A percentile compares a stretch with the other conserved stretches of the same genome.
Conservation (phyloP, 257 asterid genomes). For the Scutellaria galericulata region DNA sequence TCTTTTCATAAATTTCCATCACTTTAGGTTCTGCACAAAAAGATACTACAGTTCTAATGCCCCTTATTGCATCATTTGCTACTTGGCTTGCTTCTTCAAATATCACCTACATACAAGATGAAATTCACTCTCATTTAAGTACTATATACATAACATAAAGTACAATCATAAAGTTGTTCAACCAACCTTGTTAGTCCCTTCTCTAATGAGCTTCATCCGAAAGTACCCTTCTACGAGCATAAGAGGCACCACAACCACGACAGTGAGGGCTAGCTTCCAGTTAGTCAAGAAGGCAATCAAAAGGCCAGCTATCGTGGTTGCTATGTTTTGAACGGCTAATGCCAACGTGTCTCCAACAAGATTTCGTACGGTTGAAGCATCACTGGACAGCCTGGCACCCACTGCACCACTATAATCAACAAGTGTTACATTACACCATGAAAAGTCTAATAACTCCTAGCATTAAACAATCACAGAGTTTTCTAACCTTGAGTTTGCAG, state of each 20-base stretch:
- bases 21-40: conserved; percentile 37
- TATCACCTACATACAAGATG: conserved; percentile 28
- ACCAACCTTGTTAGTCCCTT: conserved; percentile 33
- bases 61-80: conserved; percentile 41
- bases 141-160: not conserved
- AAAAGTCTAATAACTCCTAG: not conserved
- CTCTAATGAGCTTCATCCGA: conserved; percentile 29
- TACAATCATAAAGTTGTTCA: not conserved
- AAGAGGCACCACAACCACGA: conserved; percentile 40
- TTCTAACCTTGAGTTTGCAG: conserved; percentile 48
- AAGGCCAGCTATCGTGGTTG: conserved; percentile 43
- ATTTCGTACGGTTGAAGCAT: conserved; percentile 52
- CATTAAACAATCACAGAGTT: too few species aligned
- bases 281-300: conserved; percentile 38
- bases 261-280: conserved; percentile 51
- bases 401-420: conserved; percentile 53
- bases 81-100: conserved; percentile 44
- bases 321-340: conserved; percentile 42
- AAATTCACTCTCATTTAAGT: not conserved
- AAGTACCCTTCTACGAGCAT: conserved; percentile 41
- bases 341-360: conserved; percentile 49
- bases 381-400: conserved; percentile 60
- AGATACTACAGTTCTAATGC: conserved; percentile 38
- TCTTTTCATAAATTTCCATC: conserved; percentile 36
- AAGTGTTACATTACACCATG: not conserved